Conservation (phyloP, 176 grass and related monocot genomes). For the Thalia dealbata region DNA sequence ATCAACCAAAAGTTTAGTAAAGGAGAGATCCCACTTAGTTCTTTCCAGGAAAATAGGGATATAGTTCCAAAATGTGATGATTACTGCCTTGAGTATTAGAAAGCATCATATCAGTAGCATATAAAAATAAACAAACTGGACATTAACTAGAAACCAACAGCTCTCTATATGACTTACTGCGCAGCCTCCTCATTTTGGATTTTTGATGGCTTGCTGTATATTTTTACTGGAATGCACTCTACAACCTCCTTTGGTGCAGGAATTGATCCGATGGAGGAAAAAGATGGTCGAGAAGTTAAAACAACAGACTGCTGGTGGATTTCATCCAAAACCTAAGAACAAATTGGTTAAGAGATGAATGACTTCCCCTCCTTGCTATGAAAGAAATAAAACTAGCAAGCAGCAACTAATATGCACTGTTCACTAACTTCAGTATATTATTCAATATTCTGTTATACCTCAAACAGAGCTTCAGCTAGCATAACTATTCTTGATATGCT, state of each 20-base stretch:
- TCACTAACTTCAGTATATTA: background rate
- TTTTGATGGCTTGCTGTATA: conserved; percentile 60
- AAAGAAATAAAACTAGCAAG: background rate
- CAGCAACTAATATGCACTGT: conserved; percentile 7
- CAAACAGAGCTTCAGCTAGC: conserved; percentile 90
- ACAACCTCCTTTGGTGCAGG: conserved; percentile 82
- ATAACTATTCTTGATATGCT: conserved; percentile 99
- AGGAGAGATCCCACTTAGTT: no score
- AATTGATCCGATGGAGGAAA: conserved; percentile 89
- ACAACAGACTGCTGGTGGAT: conserved; percentile 91
- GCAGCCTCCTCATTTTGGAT: conserved; percentile 44
- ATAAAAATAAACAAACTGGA: no score
- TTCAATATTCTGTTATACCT: conserved; percentile 36
- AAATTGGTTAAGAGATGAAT: conserved; percentile 13
- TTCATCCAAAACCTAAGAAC: conserved; percentile 87
- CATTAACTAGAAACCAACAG: background rate
- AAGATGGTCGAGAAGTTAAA: conserved; percentile 69
- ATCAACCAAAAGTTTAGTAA: no score
- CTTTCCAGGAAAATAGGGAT: no score
- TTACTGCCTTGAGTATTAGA: background rate
- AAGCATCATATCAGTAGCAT: no score
- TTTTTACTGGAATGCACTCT: conserved; percentile 71
- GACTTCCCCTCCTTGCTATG: background rate
- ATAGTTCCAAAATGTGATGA: background rate
- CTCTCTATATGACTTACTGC: conserved; percentile 43